Evolutionary conservation across 257 asterid species (phyloP), one percentile per base, ranked within the genome.

Genomic region (Thymus quinquecostatus): DNA sequence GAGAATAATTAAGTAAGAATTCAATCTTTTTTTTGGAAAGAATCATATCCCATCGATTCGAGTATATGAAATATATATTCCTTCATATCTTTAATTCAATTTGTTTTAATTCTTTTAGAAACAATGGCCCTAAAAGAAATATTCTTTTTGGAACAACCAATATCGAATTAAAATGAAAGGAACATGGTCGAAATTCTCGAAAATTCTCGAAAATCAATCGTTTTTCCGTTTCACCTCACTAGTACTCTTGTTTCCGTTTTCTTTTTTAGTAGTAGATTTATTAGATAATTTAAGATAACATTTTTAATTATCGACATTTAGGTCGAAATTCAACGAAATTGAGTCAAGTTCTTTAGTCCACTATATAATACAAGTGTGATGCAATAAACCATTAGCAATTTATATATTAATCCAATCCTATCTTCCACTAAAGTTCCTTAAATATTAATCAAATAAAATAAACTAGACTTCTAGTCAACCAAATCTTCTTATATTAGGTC

Each of bases 341-440:
- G 11, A 55, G 12, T 55, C 60, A 28, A 28, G 60, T 55, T 55
- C 59, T 54, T 54, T 11, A 27, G 11, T 27, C 60, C 60, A 27
- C 6, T 28, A 54, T 28, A 29, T 28, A 21, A 55, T 55, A 38
- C 41, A 28, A 6, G 38, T 29, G 45, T 63, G 65, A 63, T 63
- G 70, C 77, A 62, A 62, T 56, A 51, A 62, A 63, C 70, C 77
- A 72, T 53, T 30, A 40, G 41, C 70, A 51, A 68, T 27, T 8
- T 55, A 21, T 21, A 21, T 21, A 2, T 55, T 55, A 55, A 28
- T 55, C 33, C 7, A 28, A 55, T n/a, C 6, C 7, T 55, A 55
- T 55, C 38, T 28, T 1, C 60, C 29, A 8, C 30, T 1, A 50
- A 14, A 66, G 8, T 49, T 49, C 47, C 5, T 27, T 54, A 68